Evolutionary conservation across 78 protist species (phyloP).

Genomic region (Dictyostelium purpureum): DNA sequence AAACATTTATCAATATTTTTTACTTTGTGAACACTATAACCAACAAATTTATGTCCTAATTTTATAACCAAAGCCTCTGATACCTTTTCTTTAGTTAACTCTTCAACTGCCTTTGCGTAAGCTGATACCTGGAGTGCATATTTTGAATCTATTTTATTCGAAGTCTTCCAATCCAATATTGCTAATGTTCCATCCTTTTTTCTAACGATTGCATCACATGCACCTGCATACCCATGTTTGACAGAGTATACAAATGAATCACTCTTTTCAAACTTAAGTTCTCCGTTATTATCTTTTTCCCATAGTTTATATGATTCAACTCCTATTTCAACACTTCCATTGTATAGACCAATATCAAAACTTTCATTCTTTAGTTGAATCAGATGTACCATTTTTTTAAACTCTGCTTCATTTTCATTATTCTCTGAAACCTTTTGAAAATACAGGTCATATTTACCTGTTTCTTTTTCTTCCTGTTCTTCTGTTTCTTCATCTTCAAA

Average conservation of each 20-base stretch:
- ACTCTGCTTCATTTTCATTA: not conserved
- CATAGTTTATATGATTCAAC: too few species aligned
- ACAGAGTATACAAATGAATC: slow-evolving; percentile 30
- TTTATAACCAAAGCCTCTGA: slow-evolving; percentile 55
- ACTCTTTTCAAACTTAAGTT: not conserved
- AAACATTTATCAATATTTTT: slow-evolving; percentile 20
- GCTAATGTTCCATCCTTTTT: slow-evolving; percentile 12
- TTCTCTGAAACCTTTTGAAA: too few species aligned
- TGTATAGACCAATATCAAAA: not conserved
- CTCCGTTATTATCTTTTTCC: not conserved
- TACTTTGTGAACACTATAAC: not conserved
- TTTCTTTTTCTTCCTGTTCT: too few species aligned
- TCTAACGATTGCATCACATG: slow-evolving; percentile 49
- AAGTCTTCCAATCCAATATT: slow-evolving; percentile 61
- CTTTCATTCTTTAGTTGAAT: not conserved
- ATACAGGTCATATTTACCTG: too few species aligned
- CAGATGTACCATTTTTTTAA: not conserved
- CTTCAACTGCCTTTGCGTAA: slow-evolving; percentile 65
- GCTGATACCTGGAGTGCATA: slow-evolving; percentile 49
- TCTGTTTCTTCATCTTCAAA: too few species aligned
- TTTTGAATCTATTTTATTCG: not conserved
- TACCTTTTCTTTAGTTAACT: slow-evolving; percentile 25
- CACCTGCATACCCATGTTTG: slow-evolving; percentile 39
- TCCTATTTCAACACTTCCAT: too few species aligned
- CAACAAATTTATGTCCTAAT: not conserved